Base-by-base conservation (phyloP, 2,329 filamentous ascomycete genomes). In the Ophiocordyceps camponoti-rufipedis region DNA sequence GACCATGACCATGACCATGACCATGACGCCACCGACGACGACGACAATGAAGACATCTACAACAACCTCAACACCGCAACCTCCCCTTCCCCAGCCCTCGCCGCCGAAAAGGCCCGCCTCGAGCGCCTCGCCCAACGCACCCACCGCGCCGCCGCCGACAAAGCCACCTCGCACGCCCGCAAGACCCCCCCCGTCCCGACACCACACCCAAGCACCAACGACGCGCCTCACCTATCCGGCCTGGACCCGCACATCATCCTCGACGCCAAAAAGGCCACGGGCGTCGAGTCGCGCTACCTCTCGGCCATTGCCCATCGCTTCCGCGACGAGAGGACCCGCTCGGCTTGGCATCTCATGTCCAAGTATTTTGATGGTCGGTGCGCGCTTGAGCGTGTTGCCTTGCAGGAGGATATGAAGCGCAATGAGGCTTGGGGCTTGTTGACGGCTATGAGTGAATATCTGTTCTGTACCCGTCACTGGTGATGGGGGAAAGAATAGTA, bases 311-410 rank as follows among this genome's bases (percentile, higher is more conserved):
- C 65, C 7, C 64, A 63, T 43, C 66, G 75, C 10, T 66, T 80
- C 46, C 63, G 59, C 47, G 70, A 78, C 50, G 65, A 68, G 14
- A 74, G 78, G 48, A 61, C 84, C 13, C 70, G 75, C 40, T 72
- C 76, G 47, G 72, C 75, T 43, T 94, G 87, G 82, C 74, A 77
- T 2, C 67, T 72, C 41, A 78, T 94, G 53, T 73, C 80, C 54
- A 85, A 83, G 60, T 91, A 95, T 61, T 85, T 96, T 54, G 88
- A 96, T 59, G 91, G 91, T 1, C 74, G 72, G 47, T 80, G 82
- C 56, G 81, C 88, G 2, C 69, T 96, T 48, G 91, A 98, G 64
- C 80, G 88, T 53, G 82, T 98, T 51, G 77, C 83, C 1, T 67
- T 91, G n/a, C 74, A 82, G 47, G 86, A 95, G 63, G 83, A 84